Percentiles rank a stretch among this genome's conserved stretches.
Evolutionary conservation across 202 grass and related monocot genomes (phyloP).

Genomic region (Schoenoplectus tabernaemontani): DNA sequence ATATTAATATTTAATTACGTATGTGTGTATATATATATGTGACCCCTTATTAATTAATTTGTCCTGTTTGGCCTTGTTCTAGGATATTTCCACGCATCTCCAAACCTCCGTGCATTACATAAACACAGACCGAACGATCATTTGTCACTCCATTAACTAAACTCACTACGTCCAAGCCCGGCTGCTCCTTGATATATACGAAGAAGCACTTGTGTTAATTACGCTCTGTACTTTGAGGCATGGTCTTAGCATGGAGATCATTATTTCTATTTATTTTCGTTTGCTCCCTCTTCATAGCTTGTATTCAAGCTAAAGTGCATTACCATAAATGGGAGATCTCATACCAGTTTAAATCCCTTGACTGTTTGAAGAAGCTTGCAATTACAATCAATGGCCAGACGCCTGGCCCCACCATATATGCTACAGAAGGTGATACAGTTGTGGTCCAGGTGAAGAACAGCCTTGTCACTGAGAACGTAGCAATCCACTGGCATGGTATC

Average conservation of each 20-base stretch:
- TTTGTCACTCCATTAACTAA: background rate
- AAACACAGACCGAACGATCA: too few relatives aligned
- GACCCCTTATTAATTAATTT: too few relatives aligned
- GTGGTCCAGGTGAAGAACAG: conserved; percentile 37
- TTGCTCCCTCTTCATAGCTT: background rate
- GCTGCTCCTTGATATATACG: background rate
- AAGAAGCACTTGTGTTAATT: background rate
- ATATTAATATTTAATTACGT: too few relatives aligned
- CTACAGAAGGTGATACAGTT: conserved; percentile 44
- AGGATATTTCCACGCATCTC: too few relatives aligned
- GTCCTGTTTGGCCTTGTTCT: too few relatives aligned
- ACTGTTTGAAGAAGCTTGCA: conserved; percentile 52
- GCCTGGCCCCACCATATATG: conserved; percentile 53
- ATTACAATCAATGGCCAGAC: conserved; percentile 52
- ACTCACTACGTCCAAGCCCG: background rate
- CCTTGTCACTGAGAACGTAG: conserved; percentile 56
- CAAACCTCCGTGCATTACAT: too few relatives aligned
- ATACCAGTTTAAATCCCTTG: conserved; percentile 44
- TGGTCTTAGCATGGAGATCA: conserved; percentile 15
- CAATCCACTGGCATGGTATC: conserved; percentile 83
- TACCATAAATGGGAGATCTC: conserved; percentile 50
- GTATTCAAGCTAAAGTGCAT: conserved; percentile 16
- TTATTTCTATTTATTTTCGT: background rate
- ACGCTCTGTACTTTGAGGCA: background rate
- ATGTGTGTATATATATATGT: too few relatives aligned